phyloP scores from a whole-genome alignment of 768 basidiomycete genomes.

The Boletus reticulatus region DNA sequence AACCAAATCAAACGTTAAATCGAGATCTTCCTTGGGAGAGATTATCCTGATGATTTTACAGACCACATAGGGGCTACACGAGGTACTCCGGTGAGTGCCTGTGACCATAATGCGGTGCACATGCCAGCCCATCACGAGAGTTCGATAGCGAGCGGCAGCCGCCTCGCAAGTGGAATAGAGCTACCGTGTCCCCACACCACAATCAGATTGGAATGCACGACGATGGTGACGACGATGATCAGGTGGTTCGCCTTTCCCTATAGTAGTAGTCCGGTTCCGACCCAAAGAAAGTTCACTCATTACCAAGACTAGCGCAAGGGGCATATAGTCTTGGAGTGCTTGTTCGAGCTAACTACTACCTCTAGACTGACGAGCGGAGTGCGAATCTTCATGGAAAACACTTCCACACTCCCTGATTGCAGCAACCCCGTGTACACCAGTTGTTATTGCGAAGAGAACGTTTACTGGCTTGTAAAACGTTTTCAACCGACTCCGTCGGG shows the following conservation, averaged over 20 bases:
- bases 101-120: constrained; percentile 1
- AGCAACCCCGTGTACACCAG: constrained; percentile 47
- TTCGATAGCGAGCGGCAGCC: not conserved
- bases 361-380: constrained; percentile 18
- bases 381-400: constrained; percentile 14
- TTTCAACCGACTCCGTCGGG: constrained; percentile 36
- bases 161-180: constrained; percentile 5
- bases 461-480: constrained; percentile 53
- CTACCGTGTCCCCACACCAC: not conserved
- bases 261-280: constrained; percentile 8
- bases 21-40: not conserved
- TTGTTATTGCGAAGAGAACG: constrained; percentile 73
- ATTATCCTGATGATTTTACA: not conserved
- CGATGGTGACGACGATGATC: not conserved
- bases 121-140: constrained; percentile 2
- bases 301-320: not conserved
- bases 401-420: constrained; percentile 23
- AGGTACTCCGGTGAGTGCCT: constrained; percentile 2
- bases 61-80: not conserved
- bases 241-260: not conserved
- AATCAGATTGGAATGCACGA: not conserved
- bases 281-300: constrained; percentile 9
- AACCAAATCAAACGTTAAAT: not conserved
- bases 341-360: no score
- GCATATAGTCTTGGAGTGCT: no score